A percentile compares a stretch with the other conserved stretches of the same genome.
Evolutionary conservation across 345 rosid species (phyloP).

Genomic region (Raphanus sativus): DNA sequence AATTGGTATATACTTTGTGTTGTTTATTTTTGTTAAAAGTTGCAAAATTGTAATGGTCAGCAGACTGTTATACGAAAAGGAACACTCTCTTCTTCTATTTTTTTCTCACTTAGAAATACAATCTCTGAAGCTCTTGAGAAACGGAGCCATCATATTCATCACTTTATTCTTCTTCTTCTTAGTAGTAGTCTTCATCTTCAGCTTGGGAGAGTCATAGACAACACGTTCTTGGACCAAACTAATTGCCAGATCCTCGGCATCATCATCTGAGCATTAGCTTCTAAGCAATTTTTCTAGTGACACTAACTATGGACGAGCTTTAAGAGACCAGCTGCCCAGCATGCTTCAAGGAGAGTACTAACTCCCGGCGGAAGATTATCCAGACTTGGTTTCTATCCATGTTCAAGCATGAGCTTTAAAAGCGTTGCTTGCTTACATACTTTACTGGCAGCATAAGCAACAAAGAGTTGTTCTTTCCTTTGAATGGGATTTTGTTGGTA

Average conservation of each 20-base stretch:
- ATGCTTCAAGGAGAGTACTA: conserved; percentile 49
- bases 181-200: conserved; percentile 6
- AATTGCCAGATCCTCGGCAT: conserved; percentile 13
- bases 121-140: conserved; percentile 27
- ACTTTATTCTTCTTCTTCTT: conserved; percentile 28
- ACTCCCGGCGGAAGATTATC: conserved; percentile 48
- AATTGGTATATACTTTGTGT: background rate
- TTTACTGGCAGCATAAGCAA: conserved; percentile 60
- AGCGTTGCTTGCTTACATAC: conserved; percentile 34
- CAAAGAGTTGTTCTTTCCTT: conserved; percentile 49
- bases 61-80: background rate
- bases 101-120: conserved; percentile 24
- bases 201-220: conserved; percentile 25
- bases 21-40: background rate
- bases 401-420: no score
- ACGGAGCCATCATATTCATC: conserved; percentile 14
- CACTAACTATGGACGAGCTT: conserved; percentile 53
- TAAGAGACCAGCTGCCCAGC: conserved; percentile 71
- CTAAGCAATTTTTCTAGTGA: conserved; percentile 36
- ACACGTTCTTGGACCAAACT: conserved; percentile 22
- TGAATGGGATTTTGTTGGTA: conserved; percentile 61
- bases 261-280: conserved; percentile 19
- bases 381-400: no score
- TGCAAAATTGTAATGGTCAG: background rate
- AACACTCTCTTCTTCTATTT: background rate